Conservation (phyloP, 169 alveolate genomes). For the Plasmodium gallinaceum region DNA sequence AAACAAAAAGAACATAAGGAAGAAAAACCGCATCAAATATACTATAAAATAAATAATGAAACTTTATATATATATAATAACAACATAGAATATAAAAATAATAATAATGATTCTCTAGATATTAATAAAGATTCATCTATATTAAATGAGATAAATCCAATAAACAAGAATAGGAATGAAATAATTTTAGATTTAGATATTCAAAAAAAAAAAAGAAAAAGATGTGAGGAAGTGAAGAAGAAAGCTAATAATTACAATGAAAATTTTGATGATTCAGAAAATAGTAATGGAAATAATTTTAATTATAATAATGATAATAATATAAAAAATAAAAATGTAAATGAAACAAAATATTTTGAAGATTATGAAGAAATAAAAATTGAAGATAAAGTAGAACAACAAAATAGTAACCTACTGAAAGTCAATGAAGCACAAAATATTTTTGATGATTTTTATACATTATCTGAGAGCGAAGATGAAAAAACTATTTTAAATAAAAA, state of each 20-base stretch:
- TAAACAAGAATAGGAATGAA: background rate
- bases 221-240: background rate
- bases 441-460: background rate
- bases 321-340: background rate
- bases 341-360: background rate
- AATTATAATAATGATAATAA: background rate
- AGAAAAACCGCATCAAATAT: no score
- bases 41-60: no score
- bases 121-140: background rate
- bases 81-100: slow-evolving; percentile 1
- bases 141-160: background rate
- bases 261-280: background rate
- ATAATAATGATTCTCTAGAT: background rate
- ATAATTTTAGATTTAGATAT: background rate
- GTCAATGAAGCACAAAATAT: background rate
- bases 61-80: background rate
- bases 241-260: background rate
- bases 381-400: background rate
- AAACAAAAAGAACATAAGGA: no score
- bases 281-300: background rate
- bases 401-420: background rate
- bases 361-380: background rate
- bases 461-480: slow-evolving; percentile 15
- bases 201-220: background rate
- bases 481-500: background rate